A percentile compares a stretch with the other conserved stretches of the same genome.
Conservation (phyloP, 2,329 filamentous ascomycete species). For the Aureobasidium sp. region DNA sequence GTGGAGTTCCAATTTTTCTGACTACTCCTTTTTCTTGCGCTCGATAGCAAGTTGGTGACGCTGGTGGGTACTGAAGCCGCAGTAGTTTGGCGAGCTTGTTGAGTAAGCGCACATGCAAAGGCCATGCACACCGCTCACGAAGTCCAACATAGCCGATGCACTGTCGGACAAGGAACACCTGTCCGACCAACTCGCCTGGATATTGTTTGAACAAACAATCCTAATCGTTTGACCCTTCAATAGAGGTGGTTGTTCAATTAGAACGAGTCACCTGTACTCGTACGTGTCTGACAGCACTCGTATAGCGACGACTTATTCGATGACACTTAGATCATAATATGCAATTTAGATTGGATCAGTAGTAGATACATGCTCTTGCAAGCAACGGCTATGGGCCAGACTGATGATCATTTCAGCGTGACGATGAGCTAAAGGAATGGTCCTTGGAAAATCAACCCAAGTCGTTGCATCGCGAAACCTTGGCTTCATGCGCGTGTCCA, state of each 20-base stretch:
- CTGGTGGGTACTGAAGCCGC: constrained; percentile 1
- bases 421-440: background rate
- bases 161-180: background rate
- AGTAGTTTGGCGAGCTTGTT: constrained; percentile 2
- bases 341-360: no score
- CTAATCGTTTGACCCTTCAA: no score
- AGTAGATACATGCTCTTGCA: no score
- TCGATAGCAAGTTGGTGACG: constrained; percentile 4
- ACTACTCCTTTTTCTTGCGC: background rate
- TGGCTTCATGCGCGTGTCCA: constrained; percentile 4
- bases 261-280: no score
- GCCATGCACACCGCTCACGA: constrained; percentile 2
- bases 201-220: background rate
- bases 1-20: no score
- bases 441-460: background rate
- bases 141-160: background rate
- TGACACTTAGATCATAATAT: no score
- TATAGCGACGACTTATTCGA: no score
- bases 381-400: no score
- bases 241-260: no score
- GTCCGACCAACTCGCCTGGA: background rate
- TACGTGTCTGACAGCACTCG: no score
- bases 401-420: background rate
- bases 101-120: constrained; percentile 8
- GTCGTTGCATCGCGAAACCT: background rate